phyloP scores from a whole-genome alignment of 2,329 filamentous ascomycete genomes.

The Aspergillus sergii region DNA sequence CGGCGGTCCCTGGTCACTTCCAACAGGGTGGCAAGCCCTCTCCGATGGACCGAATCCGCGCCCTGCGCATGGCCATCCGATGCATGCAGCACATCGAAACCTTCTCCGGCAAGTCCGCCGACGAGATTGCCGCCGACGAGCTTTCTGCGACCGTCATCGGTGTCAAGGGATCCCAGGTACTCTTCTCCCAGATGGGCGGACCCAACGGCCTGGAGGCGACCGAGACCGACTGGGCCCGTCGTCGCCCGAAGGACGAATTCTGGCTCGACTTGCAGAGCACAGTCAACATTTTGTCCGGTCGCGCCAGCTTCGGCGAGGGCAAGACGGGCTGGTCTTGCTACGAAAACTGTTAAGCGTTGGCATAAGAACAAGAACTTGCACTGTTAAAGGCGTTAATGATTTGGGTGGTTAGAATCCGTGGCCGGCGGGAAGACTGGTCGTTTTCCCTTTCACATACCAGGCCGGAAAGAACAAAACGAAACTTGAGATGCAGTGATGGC shows the following conservation, averaged over 20 bases:
- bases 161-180: conserved; percentile 83
- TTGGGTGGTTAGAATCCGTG: not conserved
- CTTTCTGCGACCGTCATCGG: conserved; percentile 82
- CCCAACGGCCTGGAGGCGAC: conserved; percentile 70
- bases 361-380: not conserved
- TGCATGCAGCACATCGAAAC: conserved; percentile 88
- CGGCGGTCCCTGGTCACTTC: conserved; percentile 90
- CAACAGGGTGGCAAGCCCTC: conserved; percentile 93
- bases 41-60: conserved; percentile 92
- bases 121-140: conserved; percentile 72
- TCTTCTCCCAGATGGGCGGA: conserved; percentile 76
- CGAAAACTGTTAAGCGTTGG: conserved; percentile 15
- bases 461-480: not conserved
- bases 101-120: conserved; percentile 67
- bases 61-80: conserved; percentile 88
- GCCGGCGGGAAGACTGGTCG: not conserved
- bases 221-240: conserved; percentile 91
- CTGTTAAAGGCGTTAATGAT: conserved; percentile 1
- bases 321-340: conserved; percentile 31
- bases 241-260: conserved; percentile 80
- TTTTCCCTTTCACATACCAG: not conserved
- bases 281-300: conserved; percentile 81
- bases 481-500: not conserved
- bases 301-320: conserved; percentile 49
- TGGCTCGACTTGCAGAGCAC: conserved; percentile 80